Evolutionary conservation across 257 asterid genomes (phyloP).

Genomic region (Nicotiana knightiana): DNA sequence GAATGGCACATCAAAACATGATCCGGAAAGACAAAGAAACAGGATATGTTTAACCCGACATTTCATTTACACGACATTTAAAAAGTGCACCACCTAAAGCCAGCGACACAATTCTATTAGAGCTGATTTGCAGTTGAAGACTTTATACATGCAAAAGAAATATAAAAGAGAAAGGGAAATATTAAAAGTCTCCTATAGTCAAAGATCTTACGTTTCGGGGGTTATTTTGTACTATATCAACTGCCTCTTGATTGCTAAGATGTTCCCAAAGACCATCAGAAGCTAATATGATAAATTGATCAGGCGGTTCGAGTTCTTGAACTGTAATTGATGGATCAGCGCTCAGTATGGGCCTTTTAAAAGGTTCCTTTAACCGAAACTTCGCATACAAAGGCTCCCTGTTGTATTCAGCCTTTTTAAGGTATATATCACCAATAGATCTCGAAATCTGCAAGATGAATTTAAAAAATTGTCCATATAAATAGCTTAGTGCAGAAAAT

Average conservation of each 20-base stretch:
- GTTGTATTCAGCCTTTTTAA: slow-evolving; percentile 47
- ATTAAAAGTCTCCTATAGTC: neutral
- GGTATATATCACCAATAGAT: slow-evolving; percentile 48
- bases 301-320: slow-evolving; percentile 11
- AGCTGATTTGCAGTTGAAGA: neutral
- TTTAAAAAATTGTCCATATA: neutral
- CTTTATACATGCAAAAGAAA: neutral
- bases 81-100: neutral
- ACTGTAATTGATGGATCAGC: slow-evolving; percentile 14
- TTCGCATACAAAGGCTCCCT: slow-evolving; percentile 41
- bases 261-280: slow-evolving; percentile 40
- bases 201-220: slow-evolving; percentile 38
- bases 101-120: neutral
- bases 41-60: neutral
- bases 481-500: neutral
- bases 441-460: slow-evolving; percentile 38
- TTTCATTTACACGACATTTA: neutral
- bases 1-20: neutral
- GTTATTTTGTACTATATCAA: slow-evolving; percentile 37
- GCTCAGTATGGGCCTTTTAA: slow-evolving; percentile 40
- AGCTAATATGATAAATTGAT: slow-evolving; percentile 15
- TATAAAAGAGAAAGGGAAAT: neutral
- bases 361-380: slow-evolving; percentile 42
- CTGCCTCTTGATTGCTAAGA: slow-evolving; percentile 47
- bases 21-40: neutral